phyloP scores from a whole-genome alignment of 768 basidiomycete species.

The Phaeotremella skinneri region DNA sequence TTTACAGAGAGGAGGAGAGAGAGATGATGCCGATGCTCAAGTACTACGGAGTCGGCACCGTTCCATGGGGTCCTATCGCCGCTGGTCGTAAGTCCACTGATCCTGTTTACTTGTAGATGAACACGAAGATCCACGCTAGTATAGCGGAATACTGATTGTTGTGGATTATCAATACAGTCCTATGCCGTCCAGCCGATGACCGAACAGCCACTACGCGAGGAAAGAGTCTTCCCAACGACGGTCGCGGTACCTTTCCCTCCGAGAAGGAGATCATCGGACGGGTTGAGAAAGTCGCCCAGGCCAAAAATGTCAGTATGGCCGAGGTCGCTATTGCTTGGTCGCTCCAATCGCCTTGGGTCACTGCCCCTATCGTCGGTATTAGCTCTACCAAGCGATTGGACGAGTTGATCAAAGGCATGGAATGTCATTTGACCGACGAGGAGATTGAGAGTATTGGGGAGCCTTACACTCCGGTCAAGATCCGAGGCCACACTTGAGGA shows the following conservation, averaged over 20 bases:
- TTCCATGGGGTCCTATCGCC: slow-evolving; percentile 60
- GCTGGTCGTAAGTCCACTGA: slow-evolving; percentile 49
- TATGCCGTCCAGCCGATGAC: slow-evolving; percentile 54
- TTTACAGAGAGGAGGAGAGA: slow-evolving; percentile 65
- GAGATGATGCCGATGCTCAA: slow-evolving; percentile 49
- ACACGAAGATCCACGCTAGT: neutral
- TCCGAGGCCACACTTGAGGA: slow-evolving; percentile 26
- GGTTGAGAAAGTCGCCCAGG: slow-evolving; percentile 61
- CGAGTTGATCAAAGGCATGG: slow-evolving; percentile 58
- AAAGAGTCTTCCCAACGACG: slow-evolving; percentile 12
- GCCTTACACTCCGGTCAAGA: slow-evolving; percentile 56
- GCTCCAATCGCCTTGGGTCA: slow-evolving; percentile 56
- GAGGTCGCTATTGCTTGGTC: slow-evolving; percentile 60
- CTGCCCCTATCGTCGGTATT: slow-evolving; percentile 63
- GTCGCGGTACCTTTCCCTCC: slow-evolving; percentile 12
- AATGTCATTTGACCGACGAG: slow-evolving; percentile 59
- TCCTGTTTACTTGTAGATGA: neutral
- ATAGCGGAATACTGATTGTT: neutral
- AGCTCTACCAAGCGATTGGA: slow-evolving; percentile 59
- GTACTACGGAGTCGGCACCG: slow-evolving; percentile 58
- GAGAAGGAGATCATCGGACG: slow-evolving; percentile 48
- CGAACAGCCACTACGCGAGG: slow-evolving; percentile 48
- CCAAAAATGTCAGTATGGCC: slow-evolving; percentile 60
- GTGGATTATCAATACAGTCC: slow-evolving; percentile 28
- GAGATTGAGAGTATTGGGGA: slow-evolving; percentile 62